Base-by-base conservation (phyloP, 805 yeast genomes). In the Wickerhamomyces chaumierensis region DNA sequence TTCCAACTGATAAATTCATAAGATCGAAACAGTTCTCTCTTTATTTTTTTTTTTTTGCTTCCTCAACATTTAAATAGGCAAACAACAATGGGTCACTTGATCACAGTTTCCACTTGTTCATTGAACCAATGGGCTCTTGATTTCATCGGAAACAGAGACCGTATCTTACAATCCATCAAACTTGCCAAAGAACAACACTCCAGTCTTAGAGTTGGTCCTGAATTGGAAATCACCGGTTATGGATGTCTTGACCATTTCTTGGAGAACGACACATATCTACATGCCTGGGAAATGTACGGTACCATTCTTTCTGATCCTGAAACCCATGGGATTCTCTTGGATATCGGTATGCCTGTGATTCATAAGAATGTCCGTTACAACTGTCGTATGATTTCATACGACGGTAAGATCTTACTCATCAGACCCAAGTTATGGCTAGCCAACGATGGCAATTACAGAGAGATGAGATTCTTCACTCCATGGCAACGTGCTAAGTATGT, bases 81-180 rank as follows among this genome's bases (percentile, higher is more conserved):
- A 20, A 38, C 18, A 31, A 23, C 6, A 33, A 31, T 88, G 96
- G 88, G 94, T 1, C 92, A 85, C 39, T 70, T 81, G 41, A 78
- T 88, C 36, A 90, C 96, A 0, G 65, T 90, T 29, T 88, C 97
- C 1, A 88, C 97, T 1, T 90, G 97, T 61, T 86, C 88, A 51
- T 69, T 92, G 46, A 92, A 92, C 63, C 99, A 92, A 71, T 92
- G 99, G 99, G 96, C 98, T 0, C 68, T 92, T 39, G 99, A 92
- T 58, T 92, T 86, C 58, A 97, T 90, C 58, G 99, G 98, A 5
- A 92, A 92, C 60, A 70, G 96, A 39, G 95, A 88, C 54, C 69
- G 99, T 41, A 90, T 92, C 45, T 52, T 92, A 18, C 80, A 81
- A 52, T 81, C 94, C 39, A 90, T 92, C 51, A 56, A 54, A 18